Evolutionary conservation across 164 flowering plant genomes (phyloP).

Genomic region (Aristolochia californica): DNA sequence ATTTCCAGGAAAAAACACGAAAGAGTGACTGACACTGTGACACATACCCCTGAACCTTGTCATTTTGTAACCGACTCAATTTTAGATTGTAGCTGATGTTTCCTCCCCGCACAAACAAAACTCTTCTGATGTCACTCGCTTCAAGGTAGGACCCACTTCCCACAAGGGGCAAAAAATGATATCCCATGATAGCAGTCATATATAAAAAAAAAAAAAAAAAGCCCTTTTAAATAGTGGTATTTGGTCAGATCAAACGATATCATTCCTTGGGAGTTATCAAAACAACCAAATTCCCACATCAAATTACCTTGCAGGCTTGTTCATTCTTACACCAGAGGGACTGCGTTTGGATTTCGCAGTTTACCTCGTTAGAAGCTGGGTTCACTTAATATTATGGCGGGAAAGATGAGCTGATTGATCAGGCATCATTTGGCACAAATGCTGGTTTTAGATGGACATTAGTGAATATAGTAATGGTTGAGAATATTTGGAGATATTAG

Average conservation of each 20-base stretch:
- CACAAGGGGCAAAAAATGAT: constrained; percentile 1
- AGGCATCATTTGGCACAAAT: no score
- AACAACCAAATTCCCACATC: background rate
- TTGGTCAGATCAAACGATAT: background rate
- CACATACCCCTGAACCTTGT: background rate
- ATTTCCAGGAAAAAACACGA: no score
- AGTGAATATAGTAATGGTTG: no score
- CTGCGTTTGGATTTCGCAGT: background rate
- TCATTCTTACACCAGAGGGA: background rate
- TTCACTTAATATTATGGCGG: no score
- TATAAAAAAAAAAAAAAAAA: no score
- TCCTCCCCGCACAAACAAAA: background rate
- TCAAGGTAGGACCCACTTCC: constrained; percentile 1
- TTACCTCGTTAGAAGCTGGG: background rate
- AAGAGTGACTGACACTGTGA: background rate
- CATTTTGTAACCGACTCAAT: background rate
- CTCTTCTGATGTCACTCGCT: background rate
- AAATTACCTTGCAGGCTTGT: background rate
- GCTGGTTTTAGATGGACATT: no score
- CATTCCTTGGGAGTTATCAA: background rate
- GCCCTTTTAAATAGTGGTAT: background rate
- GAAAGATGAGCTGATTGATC: background rate
- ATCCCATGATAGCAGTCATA: background rate
- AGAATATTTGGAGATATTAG: background rate
- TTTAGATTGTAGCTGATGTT: constrained; percentile 4